Evolutionary conservation across 1,284 basidiomycete species (phyloP).

Genomic region (Exsudoporus floridanus): DNA sequence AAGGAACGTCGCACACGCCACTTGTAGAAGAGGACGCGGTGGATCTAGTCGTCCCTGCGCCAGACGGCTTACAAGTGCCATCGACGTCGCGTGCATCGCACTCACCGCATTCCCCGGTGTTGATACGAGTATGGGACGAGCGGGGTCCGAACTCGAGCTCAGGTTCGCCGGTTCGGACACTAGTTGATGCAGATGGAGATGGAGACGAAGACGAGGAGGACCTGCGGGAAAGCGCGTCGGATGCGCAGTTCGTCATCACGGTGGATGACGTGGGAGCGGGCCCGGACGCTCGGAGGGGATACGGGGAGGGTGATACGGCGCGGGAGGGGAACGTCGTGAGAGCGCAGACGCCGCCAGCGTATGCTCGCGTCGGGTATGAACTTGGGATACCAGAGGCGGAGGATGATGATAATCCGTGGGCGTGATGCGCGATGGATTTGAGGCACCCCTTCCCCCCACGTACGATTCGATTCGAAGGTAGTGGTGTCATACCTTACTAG

Average conservation of each 20-base stretch:
- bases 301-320: background rate
- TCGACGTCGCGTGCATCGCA: constrained; percentile 18
- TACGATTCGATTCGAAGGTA: background rate
- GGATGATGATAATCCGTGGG: constrained; percentile 28
- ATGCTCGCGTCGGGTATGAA: constrained; percentile 10
- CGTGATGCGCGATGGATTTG: constrained; percentile 1
- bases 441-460: background rate
- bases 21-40: constrained; percentile 31
- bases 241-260: constrained; percentile 1
- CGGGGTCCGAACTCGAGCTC: background rate
- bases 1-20: constrained; percentile 14
- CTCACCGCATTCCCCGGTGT: constrained; percentile 16
- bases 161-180: background rate
- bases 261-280: background rate
- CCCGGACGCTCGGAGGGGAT: background rate
- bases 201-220: background rate
- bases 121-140: constrained; percentile 31
- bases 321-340: constrained; percentile 11
- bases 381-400: constrained; percentile 11
- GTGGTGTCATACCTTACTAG: background rate
- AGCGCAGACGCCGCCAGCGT: constrained; percentile 21
- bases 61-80: constrained; percentile 19
- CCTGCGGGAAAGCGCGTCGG: background rate
- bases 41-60: constrained; percentile 26
- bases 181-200: background rate